Conservation (phyloP, 169 alveolate genomes). For the Cryptosporidium muris region DNA sequence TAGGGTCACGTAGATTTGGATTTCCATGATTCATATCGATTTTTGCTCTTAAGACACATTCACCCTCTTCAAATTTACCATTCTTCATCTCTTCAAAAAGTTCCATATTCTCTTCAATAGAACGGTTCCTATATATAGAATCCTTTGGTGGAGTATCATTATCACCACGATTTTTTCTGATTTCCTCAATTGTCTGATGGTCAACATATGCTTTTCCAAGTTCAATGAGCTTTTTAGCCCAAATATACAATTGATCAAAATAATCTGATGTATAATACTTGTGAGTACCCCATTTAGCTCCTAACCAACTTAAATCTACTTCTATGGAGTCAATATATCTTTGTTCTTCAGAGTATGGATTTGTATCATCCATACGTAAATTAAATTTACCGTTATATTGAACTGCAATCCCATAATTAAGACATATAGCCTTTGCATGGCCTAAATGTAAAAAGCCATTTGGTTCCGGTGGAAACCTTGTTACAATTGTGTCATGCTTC, state of each 20-base stretch:
- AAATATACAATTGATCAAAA: slow-evolving; percentile 94
- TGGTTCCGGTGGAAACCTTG: slow-evolving; percentile 99
- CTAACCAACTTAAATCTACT: slow-evolving; percentile 95
- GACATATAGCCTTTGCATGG: slow-evolving; percentile 98
- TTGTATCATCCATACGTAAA: slow-evolving; percentile 98
- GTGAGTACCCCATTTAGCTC: slow-evolving; percentile 94
- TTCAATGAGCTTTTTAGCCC: slow-evolving; percentile 94
- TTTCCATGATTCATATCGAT: slow-evolving; percentile 96
- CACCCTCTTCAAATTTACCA: slow-evolving; percentile 95
- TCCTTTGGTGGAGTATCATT: slow-evolving; percentile 86
- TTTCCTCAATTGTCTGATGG: slow-evolving; percentile 92
- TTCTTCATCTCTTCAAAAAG: slow-evolving; percentile 94
- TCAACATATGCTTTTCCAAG: slow-evolving; percentile 98
- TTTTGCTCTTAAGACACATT: slow-evolving; percentile 95
- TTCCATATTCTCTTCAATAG: slow-evolving; percentile 94
- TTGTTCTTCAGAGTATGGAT: slow-evolving; percentile 96
- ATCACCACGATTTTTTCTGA: slow-evolving; percentile 87
- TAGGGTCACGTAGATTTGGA: slow-evolving; percentile 98
- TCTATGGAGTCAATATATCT: slow-evolving; percentile 93
- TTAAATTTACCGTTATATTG: slow-evolving; percentile 93
- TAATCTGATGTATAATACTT: slow-evolving; percentile 95
- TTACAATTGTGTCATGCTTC: slow-evolving; percentile 81
- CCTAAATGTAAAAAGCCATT: slow-evolving; percentile 99
- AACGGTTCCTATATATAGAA: slow-evolving; percentile 93
- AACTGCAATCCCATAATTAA: slow-evolving; percentile 94